phyloP scores from a whole-genome alignment of 2,329 filamentous ascomycete genomes.

The Exophiala sp. region DNA sequence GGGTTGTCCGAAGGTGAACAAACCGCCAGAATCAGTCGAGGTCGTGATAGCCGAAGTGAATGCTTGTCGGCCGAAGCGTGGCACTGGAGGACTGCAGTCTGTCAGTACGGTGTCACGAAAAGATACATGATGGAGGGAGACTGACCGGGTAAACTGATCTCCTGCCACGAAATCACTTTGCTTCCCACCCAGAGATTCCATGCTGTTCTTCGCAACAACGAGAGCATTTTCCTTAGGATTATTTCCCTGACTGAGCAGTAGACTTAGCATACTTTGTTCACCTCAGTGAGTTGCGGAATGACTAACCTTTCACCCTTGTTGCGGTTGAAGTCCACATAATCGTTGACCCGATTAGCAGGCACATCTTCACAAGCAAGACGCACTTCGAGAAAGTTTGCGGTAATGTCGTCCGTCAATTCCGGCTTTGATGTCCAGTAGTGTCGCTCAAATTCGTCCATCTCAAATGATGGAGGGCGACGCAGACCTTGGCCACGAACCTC shows the following conservation, averaged over 20 bases:
- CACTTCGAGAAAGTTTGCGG: slow-evolving; percentile 14
- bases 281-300: neutral
- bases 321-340: slow-evolving; percentile 3
- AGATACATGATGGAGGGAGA: neutral
- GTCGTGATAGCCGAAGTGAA: slow-evolving; percentile 5
- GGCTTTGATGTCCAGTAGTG: slow-evolving; percentile 24
- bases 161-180: neutral
- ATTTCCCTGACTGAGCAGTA: neutral
- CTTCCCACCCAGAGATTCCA: neutral
- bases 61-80: slow-evolving; percentile 1
- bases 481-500: slow-evolving; percentile 24
- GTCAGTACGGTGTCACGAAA: slow-evolving; percentile 1
- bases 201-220: neutral
- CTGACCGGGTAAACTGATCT: slow-evolving; percentile 4
- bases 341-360: neutral
- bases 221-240: slow-evolving; percentile 14
- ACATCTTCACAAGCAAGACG: neutral
- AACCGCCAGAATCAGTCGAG: slow-evolving; percentile 9
- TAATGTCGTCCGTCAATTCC: slow-evolving; percentile 18
- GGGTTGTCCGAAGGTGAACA: slow-evolving; percentile 10
- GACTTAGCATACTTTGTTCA: slow-evolving; percentile 1
- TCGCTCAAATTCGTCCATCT: slow-evolving; percentile 25
- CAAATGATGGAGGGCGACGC: slow-evolving; percentile 17
- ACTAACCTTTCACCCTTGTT: slow-evolving; percentile 12
- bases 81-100: slow-evolving; percentile 1